Base-by-base conservation (phyloP, 208 protist genomes). In the Leptomonas pyrrhocoris region DNA sequence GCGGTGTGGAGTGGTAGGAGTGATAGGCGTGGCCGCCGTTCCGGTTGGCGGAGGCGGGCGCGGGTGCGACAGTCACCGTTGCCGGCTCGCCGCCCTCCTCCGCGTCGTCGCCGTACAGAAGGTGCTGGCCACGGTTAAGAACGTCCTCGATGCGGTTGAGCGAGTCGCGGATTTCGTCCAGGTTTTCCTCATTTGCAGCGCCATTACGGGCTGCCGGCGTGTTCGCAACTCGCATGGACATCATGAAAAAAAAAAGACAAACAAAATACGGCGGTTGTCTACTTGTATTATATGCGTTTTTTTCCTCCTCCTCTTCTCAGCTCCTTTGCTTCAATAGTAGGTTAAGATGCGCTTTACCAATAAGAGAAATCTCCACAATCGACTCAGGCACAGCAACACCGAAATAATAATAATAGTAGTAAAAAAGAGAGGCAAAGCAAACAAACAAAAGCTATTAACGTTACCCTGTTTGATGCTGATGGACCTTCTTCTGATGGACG, bases 91-190 rank as follows among this genome's bases (percentile, higher is more conserved):
- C 27, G 48, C 31, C 46, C 18, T 21, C 65, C 4, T 21, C 65
- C 4, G 58, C 73, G 1, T 65, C 63, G 34, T 92, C 75, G 28
- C 78, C 80, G 64, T 90, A 86, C 5, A 92, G 65, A 0, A 92
- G 42, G 50, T 85, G 58, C 51, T 87, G 83, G 0, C 81, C 77
- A 16, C 70, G 62, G 58, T 85, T 77, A 46, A 91, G 75, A 7
- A 85, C 55, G 28, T 73, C 54, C 60, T 91, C 82, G 55, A 91
- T 88, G 60, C 80, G 82, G 30, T 81, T 71, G 23, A 91, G 69
- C 12, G 85, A 91, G 34, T 72, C 40, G n/a, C 64, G 58, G 48
- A 88, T 81, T 30, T 85, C 80, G 21, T 80, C 73, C 23, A 67
- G 19, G 13, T 65, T 59, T 11, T 21, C 69, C 16, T 30, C 46